Evolutionary conservation across 2,329 filamentous ascomycete species (phyloP), one percentile per base, ranked within the genome.

Genomic region (Claviceps sorghi): DNA sequence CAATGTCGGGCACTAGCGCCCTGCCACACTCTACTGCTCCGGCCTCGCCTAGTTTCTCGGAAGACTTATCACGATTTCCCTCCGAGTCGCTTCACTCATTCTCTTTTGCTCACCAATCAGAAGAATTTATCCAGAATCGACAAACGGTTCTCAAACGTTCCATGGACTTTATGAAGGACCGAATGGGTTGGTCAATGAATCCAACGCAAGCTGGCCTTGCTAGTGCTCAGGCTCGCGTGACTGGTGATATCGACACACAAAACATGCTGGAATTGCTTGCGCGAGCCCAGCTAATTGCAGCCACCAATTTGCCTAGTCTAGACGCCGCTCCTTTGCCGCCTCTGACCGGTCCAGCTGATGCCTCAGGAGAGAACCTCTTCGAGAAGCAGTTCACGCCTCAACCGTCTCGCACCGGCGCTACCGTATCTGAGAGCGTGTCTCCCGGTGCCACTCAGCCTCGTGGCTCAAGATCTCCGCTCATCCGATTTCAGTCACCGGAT

Each of bases 31-130:
- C 77, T 9, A 73, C 81, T n/a, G 82, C 76, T 6, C 82, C 84
- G 26, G 73, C 76, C 21, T 89, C 88, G 22, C 88, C 88, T 26
- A 79, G 79, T 56, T 88, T 89, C 63, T 79, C 82, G 62, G 93
- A 97, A 72, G 93, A 98, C 64, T 78, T 98, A 46, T 84, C 83
- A 46, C 84, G 90, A 49, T 98, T 98, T 65, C 91, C 93, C 1
- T 88, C 88, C 60, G 93, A 98, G 65, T 98, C 93, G 6, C 73
- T 98, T 47, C 93, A 98, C 68, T 98, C 93, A 1, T 98, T 98
- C 71, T 97, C 91, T 13, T 98, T 98, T 67, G 88, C 93, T 42
- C 88, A 95, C 60, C 90, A 95, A 68, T 91, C 90, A 3, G 90
- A 95, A 63, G 91, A 97, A 56, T 82, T 88, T 56, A 76, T 97